phyloP scores from a whole-genome alignment of 192 early-diverging fungal genomes.

The Entrophospora sp. region DNA sequence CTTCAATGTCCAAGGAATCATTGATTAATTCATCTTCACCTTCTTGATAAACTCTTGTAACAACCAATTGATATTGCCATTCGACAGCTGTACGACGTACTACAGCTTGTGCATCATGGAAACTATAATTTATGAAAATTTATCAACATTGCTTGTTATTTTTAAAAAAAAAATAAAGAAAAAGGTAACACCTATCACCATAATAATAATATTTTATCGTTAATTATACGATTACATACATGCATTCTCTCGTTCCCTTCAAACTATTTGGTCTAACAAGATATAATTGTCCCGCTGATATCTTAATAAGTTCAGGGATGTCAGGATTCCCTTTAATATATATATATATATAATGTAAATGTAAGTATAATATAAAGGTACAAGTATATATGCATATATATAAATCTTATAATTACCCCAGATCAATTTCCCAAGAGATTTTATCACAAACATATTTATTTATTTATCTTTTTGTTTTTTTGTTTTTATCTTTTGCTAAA shows the following conservation, averaged over 20 bases:
- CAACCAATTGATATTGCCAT: conserved; percentile 69
- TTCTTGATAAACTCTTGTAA: conserved; percentile 67
- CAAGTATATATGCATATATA: not conserved
- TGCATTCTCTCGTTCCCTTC: conserved; percentile 40
- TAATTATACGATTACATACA: conserved; percentile 27
- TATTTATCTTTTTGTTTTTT: too few relatives aligned
- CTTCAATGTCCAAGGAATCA: conserved; percentile 37
- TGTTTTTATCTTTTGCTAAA: too few relatives aligned
- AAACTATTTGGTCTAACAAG: conserved; percentile 39
- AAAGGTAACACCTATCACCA: not conserved
- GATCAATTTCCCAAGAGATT: conserved; percentile 56
- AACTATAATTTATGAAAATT: conserved; percentile 27
- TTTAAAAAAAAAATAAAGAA: not conserved
- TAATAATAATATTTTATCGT: not conserved
- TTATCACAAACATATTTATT: conserved; percentile 65
- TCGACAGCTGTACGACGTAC: conserved; percentile 56
- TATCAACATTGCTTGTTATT: not conserved
- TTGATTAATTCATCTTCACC: conserved; percentile 58
- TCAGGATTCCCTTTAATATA: conserved; percentile 9
- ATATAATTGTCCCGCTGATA: conserved; percentile 57
- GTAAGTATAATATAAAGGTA: not conserved
- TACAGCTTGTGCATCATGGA: conserved; percentile 53
- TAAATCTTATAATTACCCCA: conserved; percentile 42
- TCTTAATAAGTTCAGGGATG: conserved; percentile 47
- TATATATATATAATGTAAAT: not conserved